Conservation (phyloP, 2,329 filamentous ascomycete genomes). For the Fusarium buxicola region DNA sequence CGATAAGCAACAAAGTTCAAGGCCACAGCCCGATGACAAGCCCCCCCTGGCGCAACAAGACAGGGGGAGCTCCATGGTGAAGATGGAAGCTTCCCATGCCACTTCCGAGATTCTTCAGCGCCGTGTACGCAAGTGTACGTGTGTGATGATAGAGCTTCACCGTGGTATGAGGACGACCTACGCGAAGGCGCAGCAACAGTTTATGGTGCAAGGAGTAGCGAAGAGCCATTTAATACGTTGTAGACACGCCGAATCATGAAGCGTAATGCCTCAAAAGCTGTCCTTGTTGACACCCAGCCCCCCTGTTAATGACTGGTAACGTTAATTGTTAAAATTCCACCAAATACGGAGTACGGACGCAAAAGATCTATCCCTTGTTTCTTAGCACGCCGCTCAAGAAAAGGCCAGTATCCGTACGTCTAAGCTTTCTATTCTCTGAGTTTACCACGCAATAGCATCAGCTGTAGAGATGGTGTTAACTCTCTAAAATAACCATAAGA, state of each 20-base stretch:
- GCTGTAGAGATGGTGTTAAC: no score
- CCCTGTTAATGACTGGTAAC: background rate
- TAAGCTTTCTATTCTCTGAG: no score
- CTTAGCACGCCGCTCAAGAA: no score
- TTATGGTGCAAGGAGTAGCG: background rate
- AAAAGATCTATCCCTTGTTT: no score
- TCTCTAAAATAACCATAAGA: no score
- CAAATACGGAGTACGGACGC: background rate
- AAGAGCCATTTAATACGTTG: background rate
- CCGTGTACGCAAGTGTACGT: slow-evolving; percentile 25
- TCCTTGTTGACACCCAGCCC: slow-evolving; percentile 2
- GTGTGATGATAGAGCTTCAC: slow-evolving; percentile 8
- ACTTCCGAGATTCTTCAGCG: slow-evolving; percentile 17
- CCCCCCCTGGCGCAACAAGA: slow-evolving; percentile 4
- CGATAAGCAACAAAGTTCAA: slow-evolving; percentile 36
- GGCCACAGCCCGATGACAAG: slow-evolving; percentile 2
- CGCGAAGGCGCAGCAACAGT: background rate
- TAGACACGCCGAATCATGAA: background rate
- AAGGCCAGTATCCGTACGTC: no score
- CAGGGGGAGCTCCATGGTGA: slow-evolving; percentile 20
- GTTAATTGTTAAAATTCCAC: background rate
- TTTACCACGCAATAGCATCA: no score
- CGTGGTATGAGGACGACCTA: slow-evolving; percentile 7
- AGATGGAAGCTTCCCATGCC: slow-evolving; percentile 21
- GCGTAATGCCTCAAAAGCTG: background rate